Percentiles rank a stretch among this genome's conserved stretches.
Conservation (phyloP, 2,329 filamentous ascomycete genomes). For the Exophiala lecanii-corni region DNA sequence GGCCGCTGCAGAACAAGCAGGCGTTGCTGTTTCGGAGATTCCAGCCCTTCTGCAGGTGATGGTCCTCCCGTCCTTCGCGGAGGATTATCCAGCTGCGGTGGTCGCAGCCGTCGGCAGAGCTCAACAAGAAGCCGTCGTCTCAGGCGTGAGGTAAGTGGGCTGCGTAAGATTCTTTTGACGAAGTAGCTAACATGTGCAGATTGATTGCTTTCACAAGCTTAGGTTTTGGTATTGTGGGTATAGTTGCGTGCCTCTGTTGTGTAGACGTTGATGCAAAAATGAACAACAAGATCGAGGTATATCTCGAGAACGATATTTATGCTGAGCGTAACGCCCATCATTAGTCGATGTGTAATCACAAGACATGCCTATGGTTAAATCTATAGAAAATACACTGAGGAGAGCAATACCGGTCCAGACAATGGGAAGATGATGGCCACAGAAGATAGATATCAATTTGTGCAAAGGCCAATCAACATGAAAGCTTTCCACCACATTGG, state of each 20-base stretch:
- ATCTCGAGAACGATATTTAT: conserved; percentile 9
- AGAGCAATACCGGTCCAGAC: too few species aligned
- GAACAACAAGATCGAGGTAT: conserved; percentile 32
- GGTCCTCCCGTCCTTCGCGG: conserved; percentile 2
- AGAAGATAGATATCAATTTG: too few species aligned
- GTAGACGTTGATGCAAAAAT: conserved; percentile 33
- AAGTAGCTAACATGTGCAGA: conserved; percentile 3
- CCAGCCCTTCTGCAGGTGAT: background rate
- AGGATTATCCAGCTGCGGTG: background rate
- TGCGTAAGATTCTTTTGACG: background rate
- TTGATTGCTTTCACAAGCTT: conserved; percentile 26
- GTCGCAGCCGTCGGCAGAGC: background rate
- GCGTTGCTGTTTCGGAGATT: conserved; percentile 25
- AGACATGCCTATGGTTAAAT: too few species aligned
- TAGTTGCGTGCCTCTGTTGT: conserved; percentile 30
- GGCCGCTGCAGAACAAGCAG: conserved; percentile 33
- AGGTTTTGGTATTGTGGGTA: conserved; percentile 31
- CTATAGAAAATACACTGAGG: too few species aligned
- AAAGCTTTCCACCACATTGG: too few species aligned
- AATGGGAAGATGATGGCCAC: too few species aligned
- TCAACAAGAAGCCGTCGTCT: background rate
- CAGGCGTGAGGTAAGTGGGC: conserved; percentile 5
- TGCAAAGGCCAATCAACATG: too few species aligned
- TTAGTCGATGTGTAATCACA: conserved; percentile 2
- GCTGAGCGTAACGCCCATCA: conserved; percentile 10